Conservation (phyloP, 176 grass and related monocot genomes). For the Sorghum bicolor region DNA sequence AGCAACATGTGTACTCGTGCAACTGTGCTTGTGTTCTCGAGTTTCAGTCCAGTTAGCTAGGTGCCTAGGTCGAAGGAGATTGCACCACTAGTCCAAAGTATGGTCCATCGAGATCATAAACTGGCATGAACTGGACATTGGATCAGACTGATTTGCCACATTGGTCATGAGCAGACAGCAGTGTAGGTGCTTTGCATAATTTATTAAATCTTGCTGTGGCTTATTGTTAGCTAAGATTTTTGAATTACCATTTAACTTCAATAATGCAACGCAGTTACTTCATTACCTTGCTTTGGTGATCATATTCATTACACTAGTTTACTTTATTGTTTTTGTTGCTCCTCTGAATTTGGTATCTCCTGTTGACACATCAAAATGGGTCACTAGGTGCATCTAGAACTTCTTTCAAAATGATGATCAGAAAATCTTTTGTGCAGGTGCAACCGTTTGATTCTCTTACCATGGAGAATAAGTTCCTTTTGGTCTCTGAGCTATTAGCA, state of each 20-base stretch:
- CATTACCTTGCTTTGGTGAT: neutral
- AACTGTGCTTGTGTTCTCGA: neutral
- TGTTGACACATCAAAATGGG: constrained; percentile 4
- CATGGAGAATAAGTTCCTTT: constrained; percentile 40
- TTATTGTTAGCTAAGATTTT: neutral
- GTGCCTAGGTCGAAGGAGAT: neutral
- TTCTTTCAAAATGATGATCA: neutral
- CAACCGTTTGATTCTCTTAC: constrained; percentile 57
- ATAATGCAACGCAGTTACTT: neutral
- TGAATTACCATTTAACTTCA: neutral
- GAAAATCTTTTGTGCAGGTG: constrained; percentile 22
- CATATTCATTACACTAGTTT: neutral
- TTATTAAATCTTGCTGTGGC: neutral
- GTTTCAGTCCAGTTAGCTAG: neutral
- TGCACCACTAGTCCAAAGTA: neutral
- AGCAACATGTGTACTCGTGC: neutral
- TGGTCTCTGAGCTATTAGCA: constrained; percentile 53
- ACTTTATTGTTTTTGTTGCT: neutral
- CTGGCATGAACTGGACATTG: neutral
- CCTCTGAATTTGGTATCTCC: neutral
- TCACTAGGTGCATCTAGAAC: neutral
- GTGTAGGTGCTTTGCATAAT: neutral
- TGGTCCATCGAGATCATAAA: neutral
- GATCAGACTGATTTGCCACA: neutral
- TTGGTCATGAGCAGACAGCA: neutral